phyloP scores from a whole-genome alignment of 306 rosid species.

The Argentina anserina region DNA sequence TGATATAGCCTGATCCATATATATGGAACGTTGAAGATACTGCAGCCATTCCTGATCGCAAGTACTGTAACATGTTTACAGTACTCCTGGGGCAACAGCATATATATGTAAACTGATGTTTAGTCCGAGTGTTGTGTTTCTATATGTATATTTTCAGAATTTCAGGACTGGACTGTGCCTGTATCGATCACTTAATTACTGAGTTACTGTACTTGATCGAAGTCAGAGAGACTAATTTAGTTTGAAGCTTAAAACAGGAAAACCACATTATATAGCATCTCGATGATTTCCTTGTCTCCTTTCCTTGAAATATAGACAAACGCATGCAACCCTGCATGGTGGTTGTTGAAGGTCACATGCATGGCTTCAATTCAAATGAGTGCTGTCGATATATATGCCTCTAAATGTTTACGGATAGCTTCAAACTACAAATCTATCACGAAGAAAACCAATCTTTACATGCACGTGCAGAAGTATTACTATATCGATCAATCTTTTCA shows the following conservation, averaged over 20 bases:
- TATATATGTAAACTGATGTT: no score
- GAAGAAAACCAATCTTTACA: background rate
- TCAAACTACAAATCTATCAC: background rate
- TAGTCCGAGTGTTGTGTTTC: background rate
- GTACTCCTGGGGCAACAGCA: no score
- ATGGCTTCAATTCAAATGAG: background rate
- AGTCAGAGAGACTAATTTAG: background rate
- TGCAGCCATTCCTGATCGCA: no score
- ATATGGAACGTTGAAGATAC: no score
- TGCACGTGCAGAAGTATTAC: background rate
- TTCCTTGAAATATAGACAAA: background rate
- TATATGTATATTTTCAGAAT: no score
- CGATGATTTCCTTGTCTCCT: background rate
- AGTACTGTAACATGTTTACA: no score
- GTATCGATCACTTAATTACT: no score
- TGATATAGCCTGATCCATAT: no score
- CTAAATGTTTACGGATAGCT: background rate
- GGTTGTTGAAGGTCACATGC: slow-evolving; percentile 6
- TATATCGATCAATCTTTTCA: background rate
- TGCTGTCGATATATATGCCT: background rate
- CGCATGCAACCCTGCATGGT: background rate
- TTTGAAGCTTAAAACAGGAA: background rate
- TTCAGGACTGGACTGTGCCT: background rate
- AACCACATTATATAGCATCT: background rate
- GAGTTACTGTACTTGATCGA: no score